phyloP scores from a whole-genome alignment of 768 basidiomycete species.

The Podaxis carcinomalis region DNA sequence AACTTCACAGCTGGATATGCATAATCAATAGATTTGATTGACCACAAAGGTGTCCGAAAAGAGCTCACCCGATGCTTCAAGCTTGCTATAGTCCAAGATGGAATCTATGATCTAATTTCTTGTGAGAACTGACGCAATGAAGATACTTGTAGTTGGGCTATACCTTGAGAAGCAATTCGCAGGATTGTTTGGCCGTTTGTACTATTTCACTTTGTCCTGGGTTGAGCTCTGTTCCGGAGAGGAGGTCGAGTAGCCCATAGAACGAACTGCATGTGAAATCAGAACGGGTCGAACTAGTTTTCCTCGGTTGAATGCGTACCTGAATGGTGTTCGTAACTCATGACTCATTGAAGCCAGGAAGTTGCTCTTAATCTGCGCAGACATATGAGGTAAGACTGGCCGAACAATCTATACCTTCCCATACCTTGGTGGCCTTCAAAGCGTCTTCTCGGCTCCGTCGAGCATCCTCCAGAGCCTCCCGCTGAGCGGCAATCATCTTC shows the following conservation, averaged over 20 bases:
- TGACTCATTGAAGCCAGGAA: slow-evolving; percentile 78
- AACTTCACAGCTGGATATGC: slow-evolving; percentile 54
- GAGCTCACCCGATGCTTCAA: slow-evolving; percentile 62
- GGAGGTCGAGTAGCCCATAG: slow-evolving; percentile 71
- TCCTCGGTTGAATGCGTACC: slow-evolving; percentile 28
- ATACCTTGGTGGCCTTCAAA: slow-evolving; percentile 66
- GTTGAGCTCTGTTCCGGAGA: slow-evolving; percentile 68
- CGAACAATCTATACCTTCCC: slow-evolving; percentile 1
- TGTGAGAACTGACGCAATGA: slow-evolving; percentile 3
- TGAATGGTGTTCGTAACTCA: slow-evolving; percentile 74
- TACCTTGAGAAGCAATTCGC: slow-evolving; percentile 69
- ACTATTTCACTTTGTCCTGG: slow-evolving; percentile 72
- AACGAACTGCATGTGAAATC: slow-evolving; percentile 46
- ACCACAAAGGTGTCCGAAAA: not conserved
- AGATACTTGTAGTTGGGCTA: not conserved
- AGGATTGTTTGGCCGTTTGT: slow-evolving; percentile 75
- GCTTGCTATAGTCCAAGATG: slow-evolving; percentile 75
- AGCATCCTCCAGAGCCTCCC: slow-evolving; percentile 65
- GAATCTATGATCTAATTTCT: slow-evolving; percentile 67
- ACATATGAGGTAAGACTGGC: not conserved
- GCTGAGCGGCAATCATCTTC: slow-evolving; percentile 72
- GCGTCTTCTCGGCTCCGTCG: slow-evolving; percentile 70
- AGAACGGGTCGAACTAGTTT: not conserved
- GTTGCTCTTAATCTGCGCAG: slow-evolving; percentile 65
- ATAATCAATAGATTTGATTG: not conserved